These are phyloP conservation scores for Yamadazyma sp. DNA, from an alignment of 805 yeast species.

Conservation along the genomic window DNA sequence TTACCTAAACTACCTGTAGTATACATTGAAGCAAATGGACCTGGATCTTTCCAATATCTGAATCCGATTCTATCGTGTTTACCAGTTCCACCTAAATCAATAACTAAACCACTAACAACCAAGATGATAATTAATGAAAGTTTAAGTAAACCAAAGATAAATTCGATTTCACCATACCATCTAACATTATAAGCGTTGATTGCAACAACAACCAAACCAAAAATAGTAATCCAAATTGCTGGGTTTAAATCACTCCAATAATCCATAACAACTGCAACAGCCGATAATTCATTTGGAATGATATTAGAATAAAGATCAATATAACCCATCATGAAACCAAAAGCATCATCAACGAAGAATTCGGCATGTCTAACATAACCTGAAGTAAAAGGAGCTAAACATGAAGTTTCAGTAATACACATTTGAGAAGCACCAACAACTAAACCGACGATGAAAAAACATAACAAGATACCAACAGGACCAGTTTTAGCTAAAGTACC, in stretches of 20 bases:
- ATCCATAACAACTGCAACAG: constrained; percentile 45
- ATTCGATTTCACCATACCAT: constrained; percentile 29
- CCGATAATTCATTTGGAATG: constrained; percentile 43
- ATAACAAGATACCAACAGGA: constrained; percentile 45
- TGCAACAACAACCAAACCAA: constrained; percentile 31
- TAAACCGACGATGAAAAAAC: constrained; percentile 46
- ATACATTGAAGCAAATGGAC: constrained; percentile 35
- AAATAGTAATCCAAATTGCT: constrained; percentile 45
- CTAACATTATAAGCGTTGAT: constrained; percentile 38
- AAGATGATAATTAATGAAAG: constrained; percentile 21
- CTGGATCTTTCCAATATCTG: constrained; percentile 40
- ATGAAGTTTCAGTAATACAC: constrained; percentile 36
- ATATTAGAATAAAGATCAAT: constrained; percentile 29
- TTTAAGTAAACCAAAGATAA: constrained; percentile 23
- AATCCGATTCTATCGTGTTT: constrained; percentile 21
- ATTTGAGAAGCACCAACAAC: constrained; percentile 38
- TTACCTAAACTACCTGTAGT: constrained; percentile 36
- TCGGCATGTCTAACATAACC: constrained; percentile 35
- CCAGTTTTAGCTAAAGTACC: constrained; percentile 44
- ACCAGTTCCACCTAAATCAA: constrained; percentile 25
- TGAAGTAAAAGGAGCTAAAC: constrained; percentile 37
- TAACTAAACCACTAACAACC: constrained; percentile 17
- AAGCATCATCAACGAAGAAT: constrained; percentile 41
- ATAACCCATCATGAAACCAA: constrained; percentile 49
- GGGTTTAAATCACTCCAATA: constrained; percentile 45